phyloP scores from a whole-genome alignment of 805 yeast genomes.

The Suhomyces kilbournensis region DNA sequence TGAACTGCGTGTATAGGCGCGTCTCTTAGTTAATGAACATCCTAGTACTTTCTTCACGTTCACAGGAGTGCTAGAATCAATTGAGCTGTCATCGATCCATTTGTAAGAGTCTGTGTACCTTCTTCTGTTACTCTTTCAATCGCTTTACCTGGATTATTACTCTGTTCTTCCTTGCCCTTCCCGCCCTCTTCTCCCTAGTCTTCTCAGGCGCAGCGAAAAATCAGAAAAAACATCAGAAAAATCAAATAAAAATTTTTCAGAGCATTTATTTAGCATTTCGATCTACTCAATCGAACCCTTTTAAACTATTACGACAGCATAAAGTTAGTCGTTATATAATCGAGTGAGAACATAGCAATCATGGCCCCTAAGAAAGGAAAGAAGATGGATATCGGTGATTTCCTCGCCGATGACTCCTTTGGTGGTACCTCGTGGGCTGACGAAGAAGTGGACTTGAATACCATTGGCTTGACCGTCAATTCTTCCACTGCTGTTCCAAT shows the following conservation, averaged over 20 bases:
- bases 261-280: background rate
- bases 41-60: background rate
- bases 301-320: background rate
- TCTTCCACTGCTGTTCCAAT: conserved; percentile 19
- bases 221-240: background rate
- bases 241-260: background rate
- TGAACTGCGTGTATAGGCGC: background rate
- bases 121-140: background rate
- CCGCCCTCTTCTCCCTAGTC: background rate
- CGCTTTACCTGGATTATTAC: no score
- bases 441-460: conserved; percentile 68
- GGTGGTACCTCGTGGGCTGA: conserved; percentile 85
- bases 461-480: conserved; percentile 53
- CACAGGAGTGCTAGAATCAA: background rate
- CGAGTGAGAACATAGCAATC: background rate
- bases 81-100: background rate
- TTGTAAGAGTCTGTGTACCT: background rate
- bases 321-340: background rate
- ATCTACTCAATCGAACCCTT: background rate
- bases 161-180: background rate
- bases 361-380: conserved; percentile 49
- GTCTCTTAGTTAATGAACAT: background rate
- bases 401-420: conserved; percentile 71
- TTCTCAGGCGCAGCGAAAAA: background rate
- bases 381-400: conserved; percentile 85